These are phyloP conservation scores for Neurospora hispaniola DNA, from an alignment of 495 filamentous ascomycete genomes.

Conservation along the genomic window DNA sequence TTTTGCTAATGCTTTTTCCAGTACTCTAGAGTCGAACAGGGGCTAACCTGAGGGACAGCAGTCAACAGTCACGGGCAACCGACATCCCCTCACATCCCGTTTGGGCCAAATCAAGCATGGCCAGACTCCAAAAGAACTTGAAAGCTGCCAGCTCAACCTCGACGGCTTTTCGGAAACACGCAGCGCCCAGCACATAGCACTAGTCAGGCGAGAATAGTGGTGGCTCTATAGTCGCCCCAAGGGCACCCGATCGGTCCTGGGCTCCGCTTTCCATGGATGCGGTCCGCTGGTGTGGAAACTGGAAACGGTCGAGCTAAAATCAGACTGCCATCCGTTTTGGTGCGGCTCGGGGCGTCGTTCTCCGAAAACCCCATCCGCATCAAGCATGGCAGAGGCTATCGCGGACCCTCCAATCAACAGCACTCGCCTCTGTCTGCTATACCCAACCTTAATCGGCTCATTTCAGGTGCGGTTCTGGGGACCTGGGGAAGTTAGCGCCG, in stretches of 20 bases:
- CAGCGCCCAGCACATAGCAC: not conserved
- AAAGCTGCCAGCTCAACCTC: not conserved
- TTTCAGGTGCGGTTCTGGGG: constrained; percentile 1
- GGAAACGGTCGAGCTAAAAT: not conserved
- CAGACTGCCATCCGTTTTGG: not conserved
- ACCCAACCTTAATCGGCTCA: constrained; percentile 17
- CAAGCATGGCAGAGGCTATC: not conserved
- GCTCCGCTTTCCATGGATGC: too few relatives aligned
- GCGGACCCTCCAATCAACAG: constrained; percentile 19
- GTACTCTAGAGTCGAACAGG: not conserved
- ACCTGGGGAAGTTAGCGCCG: not conserved
- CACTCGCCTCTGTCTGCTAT: constrained; percentile 16
- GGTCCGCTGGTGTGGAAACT: too few relatives aligned
- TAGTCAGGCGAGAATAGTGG: not conserved
- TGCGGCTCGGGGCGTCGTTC: not conserved
- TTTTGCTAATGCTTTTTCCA: not conserved
- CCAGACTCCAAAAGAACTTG: not conserved
- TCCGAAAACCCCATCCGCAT: not conserved
- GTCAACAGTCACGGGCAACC: not conserved
- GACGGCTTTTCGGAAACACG: not conserved
- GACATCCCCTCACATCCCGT: not conserved
- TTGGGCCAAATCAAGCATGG: not conserved
- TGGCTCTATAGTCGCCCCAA: not conserved
- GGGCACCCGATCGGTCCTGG: not conserved
- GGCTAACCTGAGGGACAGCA: not conserved